A percentile compares a stretch with the other conserved stretches of the same genome.
Conservation (phyloP, 495 filamentous ascomycete genomes). For the Podospora anserina region DNA sequence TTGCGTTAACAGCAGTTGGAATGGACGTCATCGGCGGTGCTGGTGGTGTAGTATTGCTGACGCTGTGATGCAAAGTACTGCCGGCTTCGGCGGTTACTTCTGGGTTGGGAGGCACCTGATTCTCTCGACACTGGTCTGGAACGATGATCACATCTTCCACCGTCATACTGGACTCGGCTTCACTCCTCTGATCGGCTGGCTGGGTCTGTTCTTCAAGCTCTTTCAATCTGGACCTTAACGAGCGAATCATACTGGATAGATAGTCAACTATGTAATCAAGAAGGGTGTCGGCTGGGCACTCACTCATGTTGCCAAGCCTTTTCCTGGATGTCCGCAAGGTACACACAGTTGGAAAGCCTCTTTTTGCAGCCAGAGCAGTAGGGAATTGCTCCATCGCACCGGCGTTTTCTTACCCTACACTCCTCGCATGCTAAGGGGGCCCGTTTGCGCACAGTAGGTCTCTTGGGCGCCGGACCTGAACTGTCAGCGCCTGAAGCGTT, state of each 20-base stretch:
- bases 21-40: background rate
- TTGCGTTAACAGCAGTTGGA: background rate
- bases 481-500: background rate
- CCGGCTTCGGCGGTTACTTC: background rate
- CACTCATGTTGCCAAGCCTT: constrained; percentile 11
- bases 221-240: background rate
- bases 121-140: background rate
- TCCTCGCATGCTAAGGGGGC: constrained; percentile 9
- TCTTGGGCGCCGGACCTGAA: constrained; percentile 5
- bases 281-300: constrained; percentile 1
- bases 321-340: constrained; percentile 8
- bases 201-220: background rate
- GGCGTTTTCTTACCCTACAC: background rate
- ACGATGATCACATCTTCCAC: background rate
- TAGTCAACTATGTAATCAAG: background rate
- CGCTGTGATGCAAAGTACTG: background rate
- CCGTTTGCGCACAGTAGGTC: constrained; percentile 2
- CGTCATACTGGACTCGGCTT: background rate
- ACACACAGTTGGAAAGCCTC: constrained; percentile 5
- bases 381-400: background rate
- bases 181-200: background rate
- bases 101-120: background rate
- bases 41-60: background rate
- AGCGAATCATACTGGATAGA: background rate
- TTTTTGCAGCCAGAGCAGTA: constrained; percentile 8